These are phyloP conservation scores for Epichloe scottii DNA, from an alignment of 2,329 filamentous ascomycete genomes.

Conservation along the genomic window DNA sequence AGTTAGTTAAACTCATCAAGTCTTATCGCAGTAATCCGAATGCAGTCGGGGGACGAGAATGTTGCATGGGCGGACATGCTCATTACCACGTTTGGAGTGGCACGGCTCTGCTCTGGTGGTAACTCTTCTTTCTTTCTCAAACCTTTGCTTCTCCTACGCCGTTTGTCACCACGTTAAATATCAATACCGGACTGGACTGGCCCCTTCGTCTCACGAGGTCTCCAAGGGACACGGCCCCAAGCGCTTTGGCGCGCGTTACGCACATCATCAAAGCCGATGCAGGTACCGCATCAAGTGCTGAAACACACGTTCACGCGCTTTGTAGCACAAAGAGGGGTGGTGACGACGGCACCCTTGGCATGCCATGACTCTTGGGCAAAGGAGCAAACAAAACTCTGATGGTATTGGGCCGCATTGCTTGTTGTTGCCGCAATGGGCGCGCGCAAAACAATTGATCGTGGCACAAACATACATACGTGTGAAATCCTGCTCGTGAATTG, in stretches of 20 bases:
- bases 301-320: background rate
- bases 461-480: background rate
- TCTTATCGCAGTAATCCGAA: too few species aligned
- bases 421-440: too few species aligned
- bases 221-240: background rate
- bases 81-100: too few species aligned
- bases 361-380: background rate
- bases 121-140: too few species aligned
- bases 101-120: too few species aligned
- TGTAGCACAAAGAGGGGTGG: background rate
- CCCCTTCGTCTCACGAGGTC: background rate
- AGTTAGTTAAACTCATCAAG: too few species aligned
- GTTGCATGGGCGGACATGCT: too few species aligned
- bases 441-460: background rate
- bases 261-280: background rate
- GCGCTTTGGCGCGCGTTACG: conserved; percentile 1
- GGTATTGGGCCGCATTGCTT: background rate
- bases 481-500: too few species aligned
- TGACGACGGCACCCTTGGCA: background rate
- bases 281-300: background rate
- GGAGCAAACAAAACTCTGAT: background rate
- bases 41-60: too few species aligned
- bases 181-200: too few species aligned
- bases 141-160: too few species aligned
- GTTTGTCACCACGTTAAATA: too few species aligned